Conservation (phyloP, 192 early-diverging fungal genomes). For the Coemansia sp. region DNA sequence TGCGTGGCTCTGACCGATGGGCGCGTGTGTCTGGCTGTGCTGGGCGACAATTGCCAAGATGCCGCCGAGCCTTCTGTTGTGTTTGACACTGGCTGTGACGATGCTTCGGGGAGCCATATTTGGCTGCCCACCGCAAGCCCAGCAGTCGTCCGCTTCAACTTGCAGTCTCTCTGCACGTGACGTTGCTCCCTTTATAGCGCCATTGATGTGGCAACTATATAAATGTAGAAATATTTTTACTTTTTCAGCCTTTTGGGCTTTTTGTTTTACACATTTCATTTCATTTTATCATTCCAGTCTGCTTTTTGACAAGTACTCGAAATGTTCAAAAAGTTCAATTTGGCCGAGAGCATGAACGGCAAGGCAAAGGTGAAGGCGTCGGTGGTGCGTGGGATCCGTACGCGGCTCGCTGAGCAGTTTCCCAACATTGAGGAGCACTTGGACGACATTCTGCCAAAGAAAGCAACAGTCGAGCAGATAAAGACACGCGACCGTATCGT, state of each 20-base stretch:
- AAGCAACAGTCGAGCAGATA: constrained; percentile 77
- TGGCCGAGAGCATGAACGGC: constrained; percentile 69
- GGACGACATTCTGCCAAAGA: constrained; percentile 97
- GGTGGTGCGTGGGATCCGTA: constrained; percentile 78
- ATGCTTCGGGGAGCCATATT: constrained; percentile 9
- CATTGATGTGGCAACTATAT: neutral
- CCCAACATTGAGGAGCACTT: constrained; percentile 81
- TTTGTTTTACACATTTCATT: neutral
- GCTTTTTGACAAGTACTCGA: neutral
- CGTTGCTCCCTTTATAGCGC: neutral
- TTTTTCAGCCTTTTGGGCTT: neutral
- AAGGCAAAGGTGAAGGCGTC: constrained; percentile 92
- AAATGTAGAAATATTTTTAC: constrained; percentile 2
- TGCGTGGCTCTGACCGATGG: constrained; percentile 22
- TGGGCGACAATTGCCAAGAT: neutral
- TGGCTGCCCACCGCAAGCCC: constrained; percentile 40
- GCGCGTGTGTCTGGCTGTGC: constrained; percentile 17
- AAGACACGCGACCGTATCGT: constrained; percentile 92
- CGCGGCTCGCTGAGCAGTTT: constrained; percentile 85
- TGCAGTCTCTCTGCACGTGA: constrained; percentile 20
- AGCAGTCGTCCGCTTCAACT: constrained; percentile 28
- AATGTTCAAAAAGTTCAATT: constrained; percentile 79
- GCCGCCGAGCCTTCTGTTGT: constrained; percentile 2
- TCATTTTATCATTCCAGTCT: neutral
- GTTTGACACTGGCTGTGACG: constrained; percentile 13